A percentile compares a stretch with the other conserved stretches of the same genome.
These are phyloP conservation scores for Aspergillus haitiensis DNA, from an alignment of 495 filamentous ascomycete species.

Conservation along the genomic window DNA sequence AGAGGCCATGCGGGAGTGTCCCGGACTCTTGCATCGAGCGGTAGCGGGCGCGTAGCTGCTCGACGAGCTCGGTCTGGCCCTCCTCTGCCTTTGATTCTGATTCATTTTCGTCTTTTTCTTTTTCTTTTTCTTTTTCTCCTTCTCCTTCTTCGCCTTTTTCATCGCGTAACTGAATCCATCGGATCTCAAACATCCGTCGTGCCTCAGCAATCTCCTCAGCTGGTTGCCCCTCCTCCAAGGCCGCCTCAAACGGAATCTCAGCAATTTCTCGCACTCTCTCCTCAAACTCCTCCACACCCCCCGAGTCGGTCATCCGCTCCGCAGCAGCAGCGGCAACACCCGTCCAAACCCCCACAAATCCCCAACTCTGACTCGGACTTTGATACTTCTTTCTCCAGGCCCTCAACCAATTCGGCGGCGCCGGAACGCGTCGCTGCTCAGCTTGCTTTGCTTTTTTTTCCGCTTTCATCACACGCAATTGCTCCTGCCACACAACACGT, in stretches of 20 bases:
- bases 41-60: conserved; percentile 13
- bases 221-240: conserved; percentile 5
- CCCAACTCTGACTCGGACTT: neutral
- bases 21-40: conserved; percentile 8
- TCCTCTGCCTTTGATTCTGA: neutral
- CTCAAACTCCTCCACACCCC: conserved; percentile 4
- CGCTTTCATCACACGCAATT: conserved; percentile 6
- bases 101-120: neutral
- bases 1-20: neutral
- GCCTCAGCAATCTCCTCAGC: conserved; percentile 4
- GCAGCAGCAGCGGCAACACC: neutral
- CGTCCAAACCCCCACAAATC: conserved; percentile 12
- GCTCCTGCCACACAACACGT: conserved; percentile 9
- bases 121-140: neutral
- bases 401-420: conserved; percentile 3
- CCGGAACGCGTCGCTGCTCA: neutral
- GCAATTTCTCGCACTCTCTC: neutral
- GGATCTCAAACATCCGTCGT: conserved; percentile 8
- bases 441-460: neutral
- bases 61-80: neutral
- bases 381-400: conserved; percentile 10
- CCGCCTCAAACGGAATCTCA: conserved; percentile 11
- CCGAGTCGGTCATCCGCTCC: neutral
- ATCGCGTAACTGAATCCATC: neutral
- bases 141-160: neutral